These are phyloP conservation scores for Oenanthe sinensis DNA, from an alignment of 129 eudicot genomes.

Conservation along the genomic window DNA sequence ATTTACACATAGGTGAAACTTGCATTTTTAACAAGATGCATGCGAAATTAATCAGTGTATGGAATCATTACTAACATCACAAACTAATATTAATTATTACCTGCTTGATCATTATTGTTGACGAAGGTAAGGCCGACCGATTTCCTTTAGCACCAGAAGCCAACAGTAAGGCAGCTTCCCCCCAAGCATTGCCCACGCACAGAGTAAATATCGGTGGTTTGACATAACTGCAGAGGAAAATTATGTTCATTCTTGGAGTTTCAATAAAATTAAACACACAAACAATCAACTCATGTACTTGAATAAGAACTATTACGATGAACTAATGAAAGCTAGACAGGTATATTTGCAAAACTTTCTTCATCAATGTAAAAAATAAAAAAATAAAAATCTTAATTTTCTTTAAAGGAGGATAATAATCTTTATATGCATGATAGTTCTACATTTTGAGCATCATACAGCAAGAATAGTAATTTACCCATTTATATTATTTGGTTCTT, in stretches of 20 bases:
- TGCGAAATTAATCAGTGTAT: not conserved
- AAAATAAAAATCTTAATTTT: too few relatives aligned
- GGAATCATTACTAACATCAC: not conserved
- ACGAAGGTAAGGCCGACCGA: constrained; percentile 89
- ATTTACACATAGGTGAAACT: not conserved
- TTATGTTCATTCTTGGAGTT: not conserved
- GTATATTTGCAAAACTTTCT: not conserved
- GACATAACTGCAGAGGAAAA: constrained; percentile 41
- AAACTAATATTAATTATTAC: constrained; percentile 32
- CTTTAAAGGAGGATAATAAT: not conserved
- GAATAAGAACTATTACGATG: not conserved
- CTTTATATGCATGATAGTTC: not conserved
- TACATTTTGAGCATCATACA: not conserved
- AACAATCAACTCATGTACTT: not conserved
- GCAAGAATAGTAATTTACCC: not conserved
- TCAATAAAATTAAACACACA: not conserved
- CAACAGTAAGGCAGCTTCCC: constrained; percentile 92
- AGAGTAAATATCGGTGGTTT: constrained; percentile 76
- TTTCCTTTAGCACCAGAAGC: constrained; percentile 92
- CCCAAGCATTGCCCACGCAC: constrained; percentile 97
- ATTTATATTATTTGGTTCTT: not conserved
- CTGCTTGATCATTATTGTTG: constrained; percentile 92
- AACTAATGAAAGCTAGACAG: not conserved
- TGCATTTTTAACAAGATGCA: not conserved
- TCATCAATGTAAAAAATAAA: too few relatives aligned